Conservation (phyloP, 73 alveolate species). For the Diophrys sp. region DNA sequence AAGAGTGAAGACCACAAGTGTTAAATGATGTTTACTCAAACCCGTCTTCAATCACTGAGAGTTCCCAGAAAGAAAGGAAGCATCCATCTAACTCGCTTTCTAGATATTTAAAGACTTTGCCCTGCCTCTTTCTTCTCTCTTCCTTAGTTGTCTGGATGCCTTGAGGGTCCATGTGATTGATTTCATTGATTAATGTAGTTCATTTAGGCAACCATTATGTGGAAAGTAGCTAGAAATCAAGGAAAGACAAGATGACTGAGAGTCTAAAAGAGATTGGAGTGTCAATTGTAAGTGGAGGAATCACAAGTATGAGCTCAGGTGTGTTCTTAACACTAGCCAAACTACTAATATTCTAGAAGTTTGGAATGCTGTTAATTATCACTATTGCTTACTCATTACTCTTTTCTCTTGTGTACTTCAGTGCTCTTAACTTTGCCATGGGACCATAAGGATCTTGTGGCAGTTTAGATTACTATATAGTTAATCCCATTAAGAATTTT, state of each 20-base stretch:
- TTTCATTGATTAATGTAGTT: constrained; percentile 51
- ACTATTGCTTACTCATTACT: constrained; percentile 51
- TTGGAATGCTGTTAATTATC: constrained; percentile 45
- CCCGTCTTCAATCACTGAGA: too few species aligned
- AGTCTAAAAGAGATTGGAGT: constrained; percentile 58
- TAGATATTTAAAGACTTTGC: too few species aligned
- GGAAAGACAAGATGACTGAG: constrained; percentile 36
- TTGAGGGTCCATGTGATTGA: constrained; percentile 46
- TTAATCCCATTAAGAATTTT: neutral
- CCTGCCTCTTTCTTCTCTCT: too few species aligned
- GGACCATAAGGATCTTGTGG: constrained; percentile 9
- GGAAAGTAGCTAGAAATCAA: constrained; percentile 6
- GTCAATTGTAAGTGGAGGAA: constrained; percentile 50
- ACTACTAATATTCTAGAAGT: constrained; percentile 41
- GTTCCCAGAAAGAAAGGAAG: too few species aligned
- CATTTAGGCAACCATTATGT: constrained; percentile 54
- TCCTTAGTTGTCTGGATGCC: too few species aligned
- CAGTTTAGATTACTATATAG: neutral
- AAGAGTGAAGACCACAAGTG: too few species aligned
- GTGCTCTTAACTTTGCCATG: neutral
- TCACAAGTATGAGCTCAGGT: constrained; percentile 56
- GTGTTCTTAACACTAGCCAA: constrained; percentile 27
- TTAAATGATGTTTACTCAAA: too few species aligned
- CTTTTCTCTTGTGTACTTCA: constrained; percentile 42
- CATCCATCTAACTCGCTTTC: too few species aligned